Evolutionary conservation across 495 filamentous ascomycete species (phyloP).

Genomic region (Symbiotaphrina buchneri): DNA sequence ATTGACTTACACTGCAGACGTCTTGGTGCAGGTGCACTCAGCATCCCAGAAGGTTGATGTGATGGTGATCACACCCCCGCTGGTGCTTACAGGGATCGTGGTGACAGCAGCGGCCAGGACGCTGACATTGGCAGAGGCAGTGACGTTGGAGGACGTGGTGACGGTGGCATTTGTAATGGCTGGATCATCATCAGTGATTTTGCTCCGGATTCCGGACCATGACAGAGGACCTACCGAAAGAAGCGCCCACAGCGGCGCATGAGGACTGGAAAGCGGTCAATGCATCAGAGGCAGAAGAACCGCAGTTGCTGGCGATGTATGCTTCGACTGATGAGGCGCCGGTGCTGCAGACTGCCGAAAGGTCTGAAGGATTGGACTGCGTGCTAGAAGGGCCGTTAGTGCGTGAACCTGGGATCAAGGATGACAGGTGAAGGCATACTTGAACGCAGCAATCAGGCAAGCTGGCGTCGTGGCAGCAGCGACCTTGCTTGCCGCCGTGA

Average conservation of each 20-base stretch:
- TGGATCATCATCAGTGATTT: no score
- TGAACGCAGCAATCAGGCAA: constrained; percentile 5
- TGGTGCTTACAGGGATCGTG: background rate
- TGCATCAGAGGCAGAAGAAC: background rate
- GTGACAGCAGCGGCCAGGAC: background rate
- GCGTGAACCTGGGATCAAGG: background rate
- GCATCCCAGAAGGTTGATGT: background rate
- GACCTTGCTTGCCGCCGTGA: constrained; percentile 1
- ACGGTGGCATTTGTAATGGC: background rate
- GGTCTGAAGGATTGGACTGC: constrained; percentile 3
- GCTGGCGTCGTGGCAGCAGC: constrained; percentile 4
- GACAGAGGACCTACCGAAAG: background rate
- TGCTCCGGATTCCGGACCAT: no score
- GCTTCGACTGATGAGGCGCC: background rate
- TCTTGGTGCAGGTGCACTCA: background rate
- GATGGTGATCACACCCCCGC: background rate
- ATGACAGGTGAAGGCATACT: constrained; percentile 2
- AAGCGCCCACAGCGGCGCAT: background rate
- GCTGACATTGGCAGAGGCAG: background rate
- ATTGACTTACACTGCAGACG: background rate
- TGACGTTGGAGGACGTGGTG: background rate
- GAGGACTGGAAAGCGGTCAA: constrained; percentile 1
- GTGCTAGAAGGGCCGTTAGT: constrained; percentile 1
- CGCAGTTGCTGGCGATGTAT: constrained; percentile 1
- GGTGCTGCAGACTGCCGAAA: constrained; percentile 2